phyloP scores from a whole-genome alignment of 148 eudicot genomes.

The Gaultheria prostrata region DNA sequence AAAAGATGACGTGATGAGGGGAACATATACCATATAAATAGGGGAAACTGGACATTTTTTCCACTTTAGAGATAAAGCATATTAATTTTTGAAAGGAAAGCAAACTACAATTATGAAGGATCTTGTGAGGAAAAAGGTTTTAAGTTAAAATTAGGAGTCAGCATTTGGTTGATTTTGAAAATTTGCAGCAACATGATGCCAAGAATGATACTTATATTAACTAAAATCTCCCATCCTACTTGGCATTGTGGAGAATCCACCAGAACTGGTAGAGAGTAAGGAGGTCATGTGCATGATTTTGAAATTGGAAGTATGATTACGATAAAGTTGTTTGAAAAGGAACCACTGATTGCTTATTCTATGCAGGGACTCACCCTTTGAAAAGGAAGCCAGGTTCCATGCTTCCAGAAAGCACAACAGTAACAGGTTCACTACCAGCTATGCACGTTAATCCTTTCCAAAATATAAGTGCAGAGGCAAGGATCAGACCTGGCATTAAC shows the following conservation, averaged over 20 bases:
- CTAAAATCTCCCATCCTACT: neutral
- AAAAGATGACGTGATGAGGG: neutral
- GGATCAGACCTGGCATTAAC: constrained; percentile 43
- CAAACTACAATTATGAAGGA: too few relatives aligned
- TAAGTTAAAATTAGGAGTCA: neutral
- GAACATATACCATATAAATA: neutral
- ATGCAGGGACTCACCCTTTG: constrained; percentile 35
- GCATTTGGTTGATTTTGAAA: neutral
- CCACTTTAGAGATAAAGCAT: neutral
- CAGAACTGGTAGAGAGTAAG: neutral
- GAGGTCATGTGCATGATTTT: neutral
- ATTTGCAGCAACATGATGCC: neutral
- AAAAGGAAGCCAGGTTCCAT: constrained; percentile 92
- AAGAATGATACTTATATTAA: neutral
- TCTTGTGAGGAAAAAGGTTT: neutral
- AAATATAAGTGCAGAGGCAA: constrained; percentile 59
- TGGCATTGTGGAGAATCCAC: neutral
- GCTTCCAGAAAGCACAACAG: constrained; percentile 79
- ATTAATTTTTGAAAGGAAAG: neutral
- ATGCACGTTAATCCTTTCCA: constrained; percentile 70
- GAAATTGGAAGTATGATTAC: neutral
- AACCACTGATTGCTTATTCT: neutral
- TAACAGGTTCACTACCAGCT: constrained; percentile 74
- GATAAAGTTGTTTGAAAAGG: neutral
- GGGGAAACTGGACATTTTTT: neutral